A percentile compares a stretch with the other conserved stretches of the same genome.
These are phyloP conservation scores for Canavalia gladiata DNA, from an alignment of 306 rosid species.

Conservation along the genomic window DNA sequence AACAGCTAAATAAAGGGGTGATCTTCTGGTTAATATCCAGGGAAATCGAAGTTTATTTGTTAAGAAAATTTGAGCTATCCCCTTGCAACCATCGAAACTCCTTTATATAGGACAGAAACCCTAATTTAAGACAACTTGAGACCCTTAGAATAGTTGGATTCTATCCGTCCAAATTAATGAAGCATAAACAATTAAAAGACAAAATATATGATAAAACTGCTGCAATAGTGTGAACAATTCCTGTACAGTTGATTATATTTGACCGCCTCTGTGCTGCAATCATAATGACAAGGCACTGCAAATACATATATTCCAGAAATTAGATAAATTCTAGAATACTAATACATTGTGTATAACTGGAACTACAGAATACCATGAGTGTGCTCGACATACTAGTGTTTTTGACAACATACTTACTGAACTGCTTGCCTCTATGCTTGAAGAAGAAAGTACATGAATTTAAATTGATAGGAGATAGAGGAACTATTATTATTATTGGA, in stretches of 20 bases:
- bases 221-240: no score
- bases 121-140: neutral
- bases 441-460: neutral
- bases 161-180: neutral
- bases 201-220: neutral
- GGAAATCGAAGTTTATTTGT: neutral
- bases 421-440: slow-evolving; percentile 6
- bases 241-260: no score
- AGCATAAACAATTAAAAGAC: neutral
- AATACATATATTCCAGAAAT: no score
- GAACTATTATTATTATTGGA: neutral
- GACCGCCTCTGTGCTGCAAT: no score
- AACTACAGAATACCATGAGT: neutral
- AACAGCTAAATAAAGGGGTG: neutral
- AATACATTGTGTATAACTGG: neutral
- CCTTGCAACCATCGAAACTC: neutral
- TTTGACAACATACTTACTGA: slow-evolving; percentile 1
- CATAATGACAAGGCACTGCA: no score
- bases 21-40: neutral
- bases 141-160: neutral
- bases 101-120: neutral
- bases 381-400: neutral
- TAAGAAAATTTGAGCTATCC: neutral
- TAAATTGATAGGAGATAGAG: neutral
- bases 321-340: no score